Evolutionary conservation across 2,329 filamentous ascomycete species (phyloP), one percentile per base, ranked within the genome.

Genomic region (Pseudogymnoascus verrucosus): DNA sequence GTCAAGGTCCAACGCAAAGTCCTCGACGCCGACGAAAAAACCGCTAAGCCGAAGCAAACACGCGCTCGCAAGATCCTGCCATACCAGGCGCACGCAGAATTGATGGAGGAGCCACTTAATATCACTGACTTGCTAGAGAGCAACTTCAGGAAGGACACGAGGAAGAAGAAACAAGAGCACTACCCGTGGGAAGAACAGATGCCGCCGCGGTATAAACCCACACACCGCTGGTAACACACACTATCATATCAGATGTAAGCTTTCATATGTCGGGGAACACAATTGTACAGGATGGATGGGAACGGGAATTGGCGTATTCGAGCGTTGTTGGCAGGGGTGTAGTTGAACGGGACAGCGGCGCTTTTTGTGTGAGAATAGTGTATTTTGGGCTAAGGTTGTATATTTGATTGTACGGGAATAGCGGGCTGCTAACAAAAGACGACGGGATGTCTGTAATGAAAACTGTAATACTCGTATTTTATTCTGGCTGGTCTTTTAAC

Each of bases 1-100:
- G 75, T 96, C 68, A 89, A 84, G 66, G 82, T 87, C 1, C 69
- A 72, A 28, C 62, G 62, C 19, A 61, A 44, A 36, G 16, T 51
- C 12, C 44, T 28, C 11, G 28, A 57, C 16, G 59, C 59, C 6
- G 44, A 65, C 5, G 62, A 64, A 10, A 42, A n/a, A 16, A 63
- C 66, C 16, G 36, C 59, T 3, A 64, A 67, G 11, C 64, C 66
- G 1, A 70, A 68, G 47, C 67, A 66, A 11, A 61, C 60, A 2
- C 65, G 63, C 10, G 34, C 60, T 11, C 60, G 67, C 5, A 67
- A 67, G 37, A 65, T 71, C 5, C 54, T 69, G 12, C 69, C 68
- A 1, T 72, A 72, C 60, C 66, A 69, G 51, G 60, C 65, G 21
- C 63, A 69, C n/a, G 42, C 70, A 7, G 62, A 70, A 36, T 47